Percentiles rank a stretch among this genome's conserved stretches.
Conservation (phyloP, 2,329 filamentous ascomycete species). For the Aspergillus amoenus region DNA sequence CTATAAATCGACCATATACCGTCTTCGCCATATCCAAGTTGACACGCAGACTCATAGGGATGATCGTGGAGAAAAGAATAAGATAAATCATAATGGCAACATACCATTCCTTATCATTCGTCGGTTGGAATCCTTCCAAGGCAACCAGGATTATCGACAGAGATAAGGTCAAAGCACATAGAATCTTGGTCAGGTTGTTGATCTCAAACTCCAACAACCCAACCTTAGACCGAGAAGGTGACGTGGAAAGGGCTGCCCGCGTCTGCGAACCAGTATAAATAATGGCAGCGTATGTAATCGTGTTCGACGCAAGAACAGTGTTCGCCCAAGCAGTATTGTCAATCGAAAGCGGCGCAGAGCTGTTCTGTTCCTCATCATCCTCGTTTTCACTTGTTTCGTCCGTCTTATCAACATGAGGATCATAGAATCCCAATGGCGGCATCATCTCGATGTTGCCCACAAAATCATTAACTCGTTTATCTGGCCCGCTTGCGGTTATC, state of each 20-base stretch:
- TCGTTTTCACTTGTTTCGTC: conserved; percentile 20
- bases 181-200: conserved; percentile 93
- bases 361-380: conserved; percentile 30
- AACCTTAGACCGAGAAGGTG: conserved; percentile 87
- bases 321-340: conserved; percentile 99
- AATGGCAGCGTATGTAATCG: conserved; percentile 81
- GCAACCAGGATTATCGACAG: conserved; percentile 87
- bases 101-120: conserved; percentile 69
- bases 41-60: conserved; percentile 92
- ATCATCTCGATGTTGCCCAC: conserved; percentile 80
- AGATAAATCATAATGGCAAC: conserved; percentile 97
- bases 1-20: conserved; percentile 93
- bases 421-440: conserved; percentile 51
- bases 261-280: conserved; percentile 95
- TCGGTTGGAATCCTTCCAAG: conserved; percentile 71
- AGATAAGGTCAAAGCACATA: conserved; percentile 82
- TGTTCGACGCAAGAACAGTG: conserved; percentile 92
- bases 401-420: conserved; percentile 42
- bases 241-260: conserved; percentile 87
- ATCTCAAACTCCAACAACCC: conserved; percentile 94
- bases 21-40: conserved; percentile 97
- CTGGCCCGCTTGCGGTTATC: conserved; percentile 84
- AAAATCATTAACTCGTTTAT: conserved; percentile 93
- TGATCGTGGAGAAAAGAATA: conserved; percentile 98
- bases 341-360: conserved; percentile 76